Percentiles rank a stretch among this genome's conserved stretches.
These are phyloP conservation scores for Dioscorea cayenensis DNA, from an alignment of 116 monocot species.

Conservation along the genomic window DNA sequence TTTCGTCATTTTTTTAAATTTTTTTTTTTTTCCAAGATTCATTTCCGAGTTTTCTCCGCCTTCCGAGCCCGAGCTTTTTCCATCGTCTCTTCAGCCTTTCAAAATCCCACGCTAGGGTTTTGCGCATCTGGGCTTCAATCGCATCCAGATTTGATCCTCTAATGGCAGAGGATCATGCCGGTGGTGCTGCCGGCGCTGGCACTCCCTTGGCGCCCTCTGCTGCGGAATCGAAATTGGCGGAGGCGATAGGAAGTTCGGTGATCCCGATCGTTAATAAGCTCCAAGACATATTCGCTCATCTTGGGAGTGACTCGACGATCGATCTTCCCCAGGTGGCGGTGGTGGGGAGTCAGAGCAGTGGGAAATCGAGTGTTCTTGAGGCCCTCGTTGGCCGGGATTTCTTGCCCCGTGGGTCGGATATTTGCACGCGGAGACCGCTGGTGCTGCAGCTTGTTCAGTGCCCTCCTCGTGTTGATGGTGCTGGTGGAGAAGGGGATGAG, in stretches of 20 bases:
- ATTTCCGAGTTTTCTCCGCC: too few relatives aligned
- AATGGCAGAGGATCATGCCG: background rate
- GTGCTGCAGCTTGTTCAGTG: conserved; percentile 62
- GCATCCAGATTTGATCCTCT: background rate
- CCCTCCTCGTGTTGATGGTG: conserved; percentile 7
- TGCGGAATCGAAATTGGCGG: conserved; percentile 4
- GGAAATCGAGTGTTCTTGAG: conserved; percentile 80
- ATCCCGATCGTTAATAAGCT: conserved; percentile 83
- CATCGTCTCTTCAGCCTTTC: background rate
- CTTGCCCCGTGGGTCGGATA: conserved; percentile 62
- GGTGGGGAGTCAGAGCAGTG: conserved; percentile 82
- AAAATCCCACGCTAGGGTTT: background rate
- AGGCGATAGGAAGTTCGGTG: conserved; percentile 47
- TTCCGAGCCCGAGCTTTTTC: too few relatives aligned
- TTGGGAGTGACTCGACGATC: conserved; percentile 52
- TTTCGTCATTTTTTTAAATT: too few relatives aligned
- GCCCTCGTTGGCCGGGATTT: conserved; percentile 78
- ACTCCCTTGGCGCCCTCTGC: conserved; percentile 18
- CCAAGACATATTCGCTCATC: conserved; percentile 76
- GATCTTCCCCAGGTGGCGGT: conserved; percentile 81
- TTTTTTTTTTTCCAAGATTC: too few relatives aligned
- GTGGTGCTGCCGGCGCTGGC: conserved; percentile 9
- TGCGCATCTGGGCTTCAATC: background rate
- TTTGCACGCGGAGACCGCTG: conserved; percentile 67
- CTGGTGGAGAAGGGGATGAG: conserved; percentile 30